phyloP scores from a whole-genome alignment of 1,139 yeast species.

The Taphrina betulina region DNA sequence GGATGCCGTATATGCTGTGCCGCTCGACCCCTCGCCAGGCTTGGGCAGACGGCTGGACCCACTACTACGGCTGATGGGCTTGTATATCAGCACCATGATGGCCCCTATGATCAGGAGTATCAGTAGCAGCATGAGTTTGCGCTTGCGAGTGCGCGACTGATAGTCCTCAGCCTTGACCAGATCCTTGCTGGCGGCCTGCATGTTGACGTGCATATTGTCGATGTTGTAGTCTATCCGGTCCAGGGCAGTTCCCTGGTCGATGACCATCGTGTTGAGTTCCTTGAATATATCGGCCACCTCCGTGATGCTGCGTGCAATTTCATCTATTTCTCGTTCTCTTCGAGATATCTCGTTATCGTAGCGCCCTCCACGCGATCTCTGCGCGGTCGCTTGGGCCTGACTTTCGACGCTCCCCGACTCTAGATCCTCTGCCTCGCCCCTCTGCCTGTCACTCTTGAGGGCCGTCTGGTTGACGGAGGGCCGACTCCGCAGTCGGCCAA shows the following conservation, averaged over 20 bases:
- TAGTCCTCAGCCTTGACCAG: constrained; percentile 61
- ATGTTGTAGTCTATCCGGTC: constrained; percentile 92
- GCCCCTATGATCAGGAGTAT: constrained; percentile 69
- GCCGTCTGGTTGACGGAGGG: constrained; percentile 40
- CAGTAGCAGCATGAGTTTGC: constrained; percentile 77
- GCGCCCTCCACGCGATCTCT: constrained; percentile 33
- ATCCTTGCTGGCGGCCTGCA: constrained; percentile 75
- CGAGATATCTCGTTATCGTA: constrained; percentile 53
- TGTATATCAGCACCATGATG: constrained; percentile 60
- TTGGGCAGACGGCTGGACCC: constrained; percentile 6
- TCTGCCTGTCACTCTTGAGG: constrained; percentile 1
- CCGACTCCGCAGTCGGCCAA: constrained; percentile 53
- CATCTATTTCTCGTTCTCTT: constrained; percentile 84
- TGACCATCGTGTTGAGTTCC: constrained; percentile 86
- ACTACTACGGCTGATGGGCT: constrained; percentile 33
- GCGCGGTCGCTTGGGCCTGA: constrained; percentile 12
- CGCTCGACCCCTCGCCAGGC: constrained; percentile 1
- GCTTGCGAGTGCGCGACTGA: constrained; percentile 86
- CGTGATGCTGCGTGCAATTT: constrained; percentile 87
- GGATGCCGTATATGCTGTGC: no score
- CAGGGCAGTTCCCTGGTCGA: constrained; percentile 90
- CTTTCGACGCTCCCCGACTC: not conserved
- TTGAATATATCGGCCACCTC: constrained; percentile 91
- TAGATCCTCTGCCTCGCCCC: not conserved
- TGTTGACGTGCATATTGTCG: constrained; percentile 70